phyloP scores from a whole-genome alignment of 2,329 filamentous ascomycete species.

The Exophiala dermatitidis region DNA sequence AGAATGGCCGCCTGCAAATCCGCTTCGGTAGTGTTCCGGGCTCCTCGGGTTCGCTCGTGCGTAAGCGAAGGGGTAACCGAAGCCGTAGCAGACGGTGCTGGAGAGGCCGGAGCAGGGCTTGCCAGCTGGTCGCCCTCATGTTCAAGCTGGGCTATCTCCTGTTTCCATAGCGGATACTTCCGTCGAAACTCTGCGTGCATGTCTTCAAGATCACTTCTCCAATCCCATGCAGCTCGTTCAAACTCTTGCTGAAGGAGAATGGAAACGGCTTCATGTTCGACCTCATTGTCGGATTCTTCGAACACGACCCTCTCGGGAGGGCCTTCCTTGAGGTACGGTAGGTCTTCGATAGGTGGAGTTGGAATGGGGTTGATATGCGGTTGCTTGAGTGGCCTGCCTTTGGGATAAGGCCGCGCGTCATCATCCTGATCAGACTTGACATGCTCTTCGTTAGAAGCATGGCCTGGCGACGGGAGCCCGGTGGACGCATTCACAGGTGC shows the following conservation, averaged over 20 bases:
- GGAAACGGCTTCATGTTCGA: slow-evolving; percentile 35
- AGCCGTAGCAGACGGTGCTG: slow-evolving; percentile 28
- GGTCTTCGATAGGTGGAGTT: slow-evolving; percentile 36
- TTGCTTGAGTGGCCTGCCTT: slow-evolving; percentile 24
- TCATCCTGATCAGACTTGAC: slow-evolving; percentile 16
- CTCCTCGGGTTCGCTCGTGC: slow-evolving; percentile 38
- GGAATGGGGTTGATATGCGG: slow-evolving; percentile 27
- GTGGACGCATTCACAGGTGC: slow-evolving; percentile 25
- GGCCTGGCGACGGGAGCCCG: slow-evolving; percentile 23
- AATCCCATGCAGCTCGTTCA: slow-evolving; percentile 34
- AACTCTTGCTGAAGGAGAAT: slow-evolving; percentile 35
- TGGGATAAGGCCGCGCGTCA: slow-evolving; percentile 12
- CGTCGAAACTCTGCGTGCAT: slow-evolving; percentile 37
- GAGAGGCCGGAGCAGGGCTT: slow-evolving; percentile 34
- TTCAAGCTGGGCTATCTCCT: slow-evolving; percentile 39
- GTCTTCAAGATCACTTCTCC: slow-evolving; percentile 35
- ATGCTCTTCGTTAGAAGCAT: slow-evolving; percentile 25
- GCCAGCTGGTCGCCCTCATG: slow-evolving; percentile 33
- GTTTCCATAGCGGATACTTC: slow-evolving; percentile 41
- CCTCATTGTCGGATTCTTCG: slow-evolving; percentile 40
- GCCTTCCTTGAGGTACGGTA: slow-evolving; percentile 41
- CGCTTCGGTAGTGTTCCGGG: slow-evolving; percentile 44
- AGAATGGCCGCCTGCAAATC: slow-evolving; percentile 44
- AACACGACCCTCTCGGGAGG: slow-evolving; percentile 41
- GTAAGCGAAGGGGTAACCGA: slow-evolving; percentile 30